phyloP scores from a whole-genome alignment of 768 basidiomycete species.

The Amanita rubescens region DNA sequence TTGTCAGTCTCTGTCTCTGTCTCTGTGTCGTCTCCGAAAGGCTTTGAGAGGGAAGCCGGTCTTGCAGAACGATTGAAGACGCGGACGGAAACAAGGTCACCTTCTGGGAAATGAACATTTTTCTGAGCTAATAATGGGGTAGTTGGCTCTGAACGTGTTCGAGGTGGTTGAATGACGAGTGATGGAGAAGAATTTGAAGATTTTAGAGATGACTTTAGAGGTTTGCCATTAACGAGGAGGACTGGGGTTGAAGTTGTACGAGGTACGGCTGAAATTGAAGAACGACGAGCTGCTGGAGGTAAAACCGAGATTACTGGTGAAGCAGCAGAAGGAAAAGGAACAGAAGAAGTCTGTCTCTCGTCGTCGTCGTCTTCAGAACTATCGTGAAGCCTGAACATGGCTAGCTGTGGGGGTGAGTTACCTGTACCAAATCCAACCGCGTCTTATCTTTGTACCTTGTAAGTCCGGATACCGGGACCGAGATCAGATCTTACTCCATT shows the following conservation, averaged over 20 bases:
- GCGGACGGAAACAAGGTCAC: conserved; percentile 53
- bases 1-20: conserved; percentile 33
- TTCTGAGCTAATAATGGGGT: conserved; percentile 47
- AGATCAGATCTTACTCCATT: too few species aligned
- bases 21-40: conserved; percentile 39
- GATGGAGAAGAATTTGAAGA: conserved; percentile 41
- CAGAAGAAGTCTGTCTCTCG: conserved; percentile 14
- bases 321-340: conserved; percentile 14
- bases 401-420: too few species aligned
- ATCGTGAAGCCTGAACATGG: neutral
- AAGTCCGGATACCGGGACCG: neutral
- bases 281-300: too few species aligned
- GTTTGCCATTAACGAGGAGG: conserved; percentile 69
- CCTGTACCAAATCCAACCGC: too few species aligned
- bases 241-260: conserved; percentile 35
- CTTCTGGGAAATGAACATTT: conserved; percentile 83
- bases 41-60: conserved; percentile 47
- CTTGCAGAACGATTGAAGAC: conserved; percentile 61
- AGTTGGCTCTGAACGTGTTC: conserved; percentile 50
- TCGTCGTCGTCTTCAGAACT: conserved; percentile 3
- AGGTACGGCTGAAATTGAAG: conserved; percentile 25
- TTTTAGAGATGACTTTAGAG: conserved; percentile 84
- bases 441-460: neutral
- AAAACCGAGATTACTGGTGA: too few species aligned
- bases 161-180: conserved; percentile 33